phyloP scores from a whole-genome alignment of 441 rosid species.

The Eutrema salsugineum region DNA sequence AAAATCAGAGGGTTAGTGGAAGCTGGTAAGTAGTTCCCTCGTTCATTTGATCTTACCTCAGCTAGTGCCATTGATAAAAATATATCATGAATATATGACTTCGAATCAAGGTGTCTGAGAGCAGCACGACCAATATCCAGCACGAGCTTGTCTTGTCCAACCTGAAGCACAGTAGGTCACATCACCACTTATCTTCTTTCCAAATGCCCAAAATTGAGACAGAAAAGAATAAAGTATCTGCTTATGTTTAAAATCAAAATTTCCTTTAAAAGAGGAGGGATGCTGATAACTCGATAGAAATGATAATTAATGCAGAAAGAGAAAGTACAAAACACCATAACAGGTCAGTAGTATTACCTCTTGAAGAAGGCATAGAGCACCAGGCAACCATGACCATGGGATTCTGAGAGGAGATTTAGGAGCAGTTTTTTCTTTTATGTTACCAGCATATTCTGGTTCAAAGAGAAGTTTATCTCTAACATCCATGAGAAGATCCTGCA shows the following conservation, averaged over 20 bases:
- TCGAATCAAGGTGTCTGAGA: slow-evolving; percentile 74
- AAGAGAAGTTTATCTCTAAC: slow-evolving; percentile 92
- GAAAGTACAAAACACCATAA: not conserved
- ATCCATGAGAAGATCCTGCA: slow-evolving; percentile 85
- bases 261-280: slow-evolving; percentile 2
- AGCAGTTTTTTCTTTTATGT: slow-evolving; percentile 59
- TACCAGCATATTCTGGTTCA: slow-evolving; percentile 95
- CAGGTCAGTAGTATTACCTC: slow-evolving; percentile 51
- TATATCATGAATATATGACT: slow-evolving; percentile 76
- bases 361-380: slow-evolving; percentile 89
- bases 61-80: slow-evolving; percentile 90
- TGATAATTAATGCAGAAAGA: not conserved
- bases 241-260: not conserved
- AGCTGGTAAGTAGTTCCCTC: slow-evolving; percentile 31
- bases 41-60: slow-evolving; percentile 66
- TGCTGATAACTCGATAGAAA: not conserved
- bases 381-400: slow-evolving; percentile 90
- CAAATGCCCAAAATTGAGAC: slow-evolving; percentile 7
- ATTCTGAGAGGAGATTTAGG: slow-evolving; percentile 77
- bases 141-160: slow-evolving; percentile 86
- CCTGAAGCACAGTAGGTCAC: slow-evolving; percentile 47
- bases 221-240: not conserved
- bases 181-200: slow-evolving; percentile 20
- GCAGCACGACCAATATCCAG: slow-evolving; percentile 76
- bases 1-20: slow-evolving; percentile 51